These are phyloP conservation scores for Pseudogymnoascus sp. DNA, from an alignment of 2,329 filamentous ascomycete genomes.

Conservation along the genomic window DNA sequence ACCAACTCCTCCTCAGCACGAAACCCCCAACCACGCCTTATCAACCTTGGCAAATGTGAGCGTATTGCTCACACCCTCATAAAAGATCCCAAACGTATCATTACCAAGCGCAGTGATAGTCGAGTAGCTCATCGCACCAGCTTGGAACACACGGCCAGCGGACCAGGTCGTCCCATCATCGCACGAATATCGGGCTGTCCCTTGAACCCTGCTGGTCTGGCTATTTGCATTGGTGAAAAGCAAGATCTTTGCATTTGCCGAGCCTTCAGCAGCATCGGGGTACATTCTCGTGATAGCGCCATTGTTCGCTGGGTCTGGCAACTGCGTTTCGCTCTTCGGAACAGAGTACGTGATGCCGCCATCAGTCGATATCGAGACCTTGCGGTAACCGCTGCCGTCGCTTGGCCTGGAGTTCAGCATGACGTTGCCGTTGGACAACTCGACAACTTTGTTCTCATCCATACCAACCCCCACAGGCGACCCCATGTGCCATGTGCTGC, in stretches of 20 bases:
- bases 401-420: not conserved
- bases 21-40: not conserved
- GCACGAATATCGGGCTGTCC: not conserved
- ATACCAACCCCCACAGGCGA: not conserved
- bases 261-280: not conserved
- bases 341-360: not conserved
- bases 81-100: not conserved
- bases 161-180: slow-evolving; percentile 4
- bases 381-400: not conserved
- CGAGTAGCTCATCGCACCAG: not conserved
- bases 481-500: not conserved
- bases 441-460: slow-evolving; percentile 5
- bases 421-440: not conserved
- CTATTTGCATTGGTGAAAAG: slow-evolving; percentile 1
- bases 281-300: not conserved
- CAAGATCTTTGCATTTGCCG: not conserved
- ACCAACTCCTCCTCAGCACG: not conserved
- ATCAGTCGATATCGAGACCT: not conserved
- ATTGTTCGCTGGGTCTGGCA: not conserved
- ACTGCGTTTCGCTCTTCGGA: not conserved
- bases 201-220: not conserved
- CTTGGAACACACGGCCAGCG: not conserved
- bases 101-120: slow-evolving; percentile 1
- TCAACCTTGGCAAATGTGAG: not conserved
- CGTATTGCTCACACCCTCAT: not conserved